phyloP scores from a whole-genome alignment of 129 eudicot genomes.

The Artemisia argyi region DNA sequence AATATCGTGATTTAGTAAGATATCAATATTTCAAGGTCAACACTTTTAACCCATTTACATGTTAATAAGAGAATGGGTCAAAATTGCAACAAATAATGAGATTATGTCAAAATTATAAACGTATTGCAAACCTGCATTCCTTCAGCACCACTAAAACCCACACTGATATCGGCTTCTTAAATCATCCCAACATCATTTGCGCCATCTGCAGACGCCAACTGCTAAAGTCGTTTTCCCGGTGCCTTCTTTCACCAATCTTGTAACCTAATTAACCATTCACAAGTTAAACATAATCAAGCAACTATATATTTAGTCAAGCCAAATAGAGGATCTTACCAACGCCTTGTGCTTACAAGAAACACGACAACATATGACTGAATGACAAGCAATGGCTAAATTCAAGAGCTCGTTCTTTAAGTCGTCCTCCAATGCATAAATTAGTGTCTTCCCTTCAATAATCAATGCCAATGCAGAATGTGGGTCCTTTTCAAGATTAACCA shows the following conservation, averaged over 20 bases:
- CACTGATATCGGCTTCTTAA: slow-evolving; percentile 96
- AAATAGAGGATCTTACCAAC: slow-evolving; percentile 44
- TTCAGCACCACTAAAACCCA: slow-evolving; percentile 93
- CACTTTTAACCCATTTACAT: not conserved
- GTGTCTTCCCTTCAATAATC: slow-evolving; percentile 81
- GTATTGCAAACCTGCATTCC: slow-evolving; percentile 86
- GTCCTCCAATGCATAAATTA: slow-evolving; percentile 65
- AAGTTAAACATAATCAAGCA: not conserved
- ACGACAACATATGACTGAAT: slow-evolving; percentile 94
- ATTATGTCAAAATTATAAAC: slow-evolving; percentile 7
- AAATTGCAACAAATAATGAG: slow-evolving; percentile 42
- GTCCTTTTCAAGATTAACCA: slow-evolving; percentile 87
- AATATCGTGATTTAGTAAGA: too few species aligned
- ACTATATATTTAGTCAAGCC: slow-evolving; percentile 1
- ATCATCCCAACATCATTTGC: slow-evolving; percentile 99
- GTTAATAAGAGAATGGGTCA: too few species aligned
- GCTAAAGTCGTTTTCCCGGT: slow-evolving; percentile 89
- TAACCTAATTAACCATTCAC: slow-evolving; percentile 50
- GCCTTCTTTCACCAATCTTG: slow-evolving; percentile 90
- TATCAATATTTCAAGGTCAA: too few species aligned
- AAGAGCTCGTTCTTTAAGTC: slow-evolving; percentile 77
- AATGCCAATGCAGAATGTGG: slow-evolving; percentile 89
- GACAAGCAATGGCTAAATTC: slow-evolving; percentile 74
- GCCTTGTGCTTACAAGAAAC: slow-evolving; percentile 96
- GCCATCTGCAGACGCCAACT: slow-evolving; percentile 87